These are phyloP conservation scores for Didymella arachidicola DNA, from an alignment of 2,329 filamentous ascomycete species.

Conservation along the genomic window DNA sequence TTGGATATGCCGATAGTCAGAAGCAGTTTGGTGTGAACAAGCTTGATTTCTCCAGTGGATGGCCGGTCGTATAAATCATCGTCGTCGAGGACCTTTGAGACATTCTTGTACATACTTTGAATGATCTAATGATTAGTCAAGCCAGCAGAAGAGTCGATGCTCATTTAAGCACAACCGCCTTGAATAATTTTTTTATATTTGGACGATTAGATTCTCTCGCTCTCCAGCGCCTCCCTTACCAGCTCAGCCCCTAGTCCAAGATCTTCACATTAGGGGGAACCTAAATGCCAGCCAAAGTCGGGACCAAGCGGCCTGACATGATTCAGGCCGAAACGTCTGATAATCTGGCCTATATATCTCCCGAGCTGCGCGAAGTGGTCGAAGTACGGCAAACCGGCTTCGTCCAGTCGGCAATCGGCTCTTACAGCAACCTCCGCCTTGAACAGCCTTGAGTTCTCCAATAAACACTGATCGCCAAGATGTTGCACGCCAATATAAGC, in stretches of 20 bases:
- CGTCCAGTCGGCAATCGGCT: background rate
- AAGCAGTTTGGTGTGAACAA: slow-evolving; percentile 60
- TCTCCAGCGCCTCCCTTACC: background rate
- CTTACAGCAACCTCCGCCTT: background rate
- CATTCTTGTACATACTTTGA: background rate
- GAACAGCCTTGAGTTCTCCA: background rate
- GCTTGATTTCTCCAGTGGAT: slow-evolving; percentile 55
- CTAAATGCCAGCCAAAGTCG: background rate
- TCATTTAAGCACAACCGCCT: background rate
- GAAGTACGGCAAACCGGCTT: background rate
- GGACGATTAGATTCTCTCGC: background rate
- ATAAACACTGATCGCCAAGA: background rate
- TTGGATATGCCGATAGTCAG: slow-evolving; percentile 58
- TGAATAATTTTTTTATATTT: background rate
- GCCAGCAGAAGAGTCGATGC: background rate
- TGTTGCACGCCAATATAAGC: background rate
- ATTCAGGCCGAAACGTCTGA: background rate
- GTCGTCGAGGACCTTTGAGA: background rate
- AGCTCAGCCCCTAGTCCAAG: background rate
- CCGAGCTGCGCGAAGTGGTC: background rate
- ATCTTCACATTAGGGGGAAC: background rate
- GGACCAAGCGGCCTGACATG: background rate
- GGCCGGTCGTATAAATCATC: slow-evolving; percentile 44
- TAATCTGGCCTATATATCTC: background rate
- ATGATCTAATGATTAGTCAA: background rate